Evolutionary conservation across 2,329 filamentous ascomycete species (phyloP).

Genomic region (Colletotrichum sublineola): DNA sequence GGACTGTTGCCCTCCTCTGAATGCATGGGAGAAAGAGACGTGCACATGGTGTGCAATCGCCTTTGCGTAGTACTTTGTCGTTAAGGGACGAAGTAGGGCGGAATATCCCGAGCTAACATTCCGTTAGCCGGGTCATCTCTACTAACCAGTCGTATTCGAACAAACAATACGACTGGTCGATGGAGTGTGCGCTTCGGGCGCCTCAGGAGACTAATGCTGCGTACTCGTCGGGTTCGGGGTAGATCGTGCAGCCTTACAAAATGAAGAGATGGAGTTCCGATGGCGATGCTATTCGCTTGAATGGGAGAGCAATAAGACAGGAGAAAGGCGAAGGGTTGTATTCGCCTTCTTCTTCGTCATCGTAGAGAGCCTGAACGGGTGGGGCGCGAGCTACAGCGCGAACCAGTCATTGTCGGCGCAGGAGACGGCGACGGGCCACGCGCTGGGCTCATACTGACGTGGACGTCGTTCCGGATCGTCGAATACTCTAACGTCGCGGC

Average conservation of each 20-base stretch:
- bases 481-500: constrained; percentile 68
- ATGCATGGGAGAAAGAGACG: no score
- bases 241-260: not conserved
- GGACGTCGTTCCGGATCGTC: constrained; percentile 70
- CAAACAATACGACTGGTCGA: constrained; percentile 29
- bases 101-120: not conserved
- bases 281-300: not conserved
- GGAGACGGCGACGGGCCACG: constrained; percentile 35
- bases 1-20: no score
- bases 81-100: not conserved
- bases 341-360: not conserved
- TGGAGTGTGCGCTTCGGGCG: not conserved
- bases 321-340: no score
- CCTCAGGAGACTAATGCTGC: constrained; percentile 35
- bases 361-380: no score
- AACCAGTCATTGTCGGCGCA: no score
- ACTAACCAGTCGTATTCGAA: constrained; percentile 27
- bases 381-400: no score
- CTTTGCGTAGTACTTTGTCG: not conserved
- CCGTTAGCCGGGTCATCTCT: constrained; percentile 33
- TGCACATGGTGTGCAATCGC: no score
- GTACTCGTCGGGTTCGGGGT: constrained; percentile 43
- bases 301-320: not conserved
- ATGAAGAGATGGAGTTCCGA: not conserved
- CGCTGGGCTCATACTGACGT: constrained; percentile 61